A percentile compares a stretch with the other conserved stretches of the same genome.
phyloP scores from a whole-genome alignment of 176 grass and related monocot species.

The Pontederia crassipes region DNA sequence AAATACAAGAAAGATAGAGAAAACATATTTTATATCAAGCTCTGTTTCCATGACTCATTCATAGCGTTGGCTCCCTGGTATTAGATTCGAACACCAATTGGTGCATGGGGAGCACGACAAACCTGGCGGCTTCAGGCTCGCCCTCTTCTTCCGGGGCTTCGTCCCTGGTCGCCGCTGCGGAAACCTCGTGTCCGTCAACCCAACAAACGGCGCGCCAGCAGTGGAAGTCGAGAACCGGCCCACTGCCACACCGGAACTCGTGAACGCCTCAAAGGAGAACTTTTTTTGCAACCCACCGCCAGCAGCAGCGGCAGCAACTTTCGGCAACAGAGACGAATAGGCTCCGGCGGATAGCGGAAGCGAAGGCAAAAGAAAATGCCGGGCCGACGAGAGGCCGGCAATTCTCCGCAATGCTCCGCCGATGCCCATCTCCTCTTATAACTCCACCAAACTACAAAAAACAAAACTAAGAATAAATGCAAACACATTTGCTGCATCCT shows the following conservation, averaged over 20 bases:
- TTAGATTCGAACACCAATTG: background rate
- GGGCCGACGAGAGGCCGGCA: background rate
- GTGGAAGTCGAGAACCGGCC: constrained; percentile 2
- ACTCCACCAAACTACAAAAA: too few species aligned
- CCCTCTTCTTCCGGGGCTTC: constrained; percentile 60
- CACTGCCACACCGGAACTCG: background rate
- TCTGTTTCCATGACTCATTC: background rate
- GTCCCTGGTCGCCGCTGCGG: constrained; percentile 63
- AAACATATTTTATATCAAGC: too few species aligned
- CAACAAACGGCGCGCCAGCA: constrained; percentile 19
- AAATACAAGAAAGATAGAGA: too few species aligned
- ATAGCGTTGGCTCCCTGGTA: background rate
- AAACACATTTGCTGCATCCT: too few species aligned
- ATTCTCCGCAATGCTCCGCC: constrained; percentile 6
- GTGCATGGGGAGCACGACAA: background rate
- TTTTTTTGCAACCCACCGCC: background rate
- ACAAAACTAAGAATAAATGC: too few species aligned
- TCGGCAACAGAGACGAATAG: background rate
- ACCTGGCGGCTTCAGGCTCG: constrained; percentile 68
- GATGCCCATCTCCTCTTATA: background rate
- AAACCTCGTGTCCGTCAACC: constrained; percentile 52
- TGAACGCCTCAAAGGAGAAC: background rate
- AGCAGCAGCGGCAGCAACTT: background rate
- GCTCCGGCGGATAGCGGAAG: background rate
- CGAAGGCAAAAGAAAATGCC: background rate